Evolutionary conservation across 345 rosid genomes (phyloP).

Genomic region (Xanthoceras sorbifolium): DNA sequence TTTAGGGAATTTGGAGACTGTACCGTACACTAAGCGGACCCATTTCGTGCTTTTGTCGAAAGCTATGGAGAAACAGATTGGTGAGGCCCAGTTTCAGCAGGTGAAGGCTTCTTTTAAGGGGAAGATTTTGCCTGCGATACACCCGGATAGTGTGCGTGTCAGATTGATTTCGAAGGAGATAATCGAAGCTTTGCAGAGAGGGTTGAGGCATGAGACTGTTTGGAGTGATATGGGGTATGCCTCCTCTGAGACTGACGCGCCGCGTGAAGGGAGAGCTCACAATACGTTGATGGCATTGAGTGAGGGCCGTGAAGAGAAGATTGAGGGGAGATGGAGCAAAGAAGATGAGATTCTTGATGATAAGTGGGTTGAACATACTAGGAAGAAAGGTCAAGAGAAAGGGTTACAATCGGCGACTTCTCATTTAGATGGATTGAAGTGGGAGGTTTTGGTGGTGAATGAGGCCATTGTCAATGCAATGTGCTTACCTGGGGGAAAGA

Average conservation of each 20-base stretch:
- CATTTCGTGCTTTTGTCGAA: conserved; percentile 79
- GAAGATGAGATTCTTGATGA: conserved; percentile 91
- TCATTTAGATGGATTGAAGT: conserved; percentile 79
- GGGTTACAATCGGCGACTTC: conserved; percentile 49
- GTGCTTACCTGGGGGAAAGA: conserved; percentile 90
- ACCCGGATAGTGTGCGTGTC: conserved; percentile 80
- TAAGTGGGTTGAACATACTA: conserved; percentile 71
- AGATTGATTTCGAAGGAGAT: conserved; percentile 69
- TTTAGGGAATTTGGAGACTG: conserved; percentile 72
- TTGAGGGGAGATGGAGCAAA: conserved; percentile 49
- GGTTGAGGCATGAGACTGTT: conserved; percentile 64
- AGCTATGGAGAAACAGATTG: conserved; percentile 62
- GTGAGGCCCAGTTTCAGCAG: conserved; percentile 68
- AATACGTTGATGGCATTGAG: conserved; percentile 50
- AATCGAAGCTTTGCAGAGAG: conserved; percentile 78
- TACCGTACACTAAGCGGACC: conserved; percentile 82
- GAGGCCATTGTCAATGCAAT: conserved; percentile 79
- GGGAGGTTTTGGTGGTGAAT: conserved; percentile 91
- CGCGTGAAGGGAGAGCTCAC: conserved; percentile 33
- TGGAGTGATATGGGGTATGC: conserved; percentile 81
- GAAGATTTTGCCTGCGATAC: conserved; percentile 72
- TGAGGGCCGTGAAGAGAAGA: conserved; percentile 30
- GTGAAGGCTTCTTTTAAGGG: conserved; percentile 61
- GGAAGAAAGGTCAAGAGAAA: conserved; percentile 56
- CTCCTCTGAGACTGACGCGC: conserved; percentile 39